These are phyloP conservation scores for Peronospora tabacina DNA, from an alignment of 352 stramenopile species.

Conservation along the genomic window DNA sequence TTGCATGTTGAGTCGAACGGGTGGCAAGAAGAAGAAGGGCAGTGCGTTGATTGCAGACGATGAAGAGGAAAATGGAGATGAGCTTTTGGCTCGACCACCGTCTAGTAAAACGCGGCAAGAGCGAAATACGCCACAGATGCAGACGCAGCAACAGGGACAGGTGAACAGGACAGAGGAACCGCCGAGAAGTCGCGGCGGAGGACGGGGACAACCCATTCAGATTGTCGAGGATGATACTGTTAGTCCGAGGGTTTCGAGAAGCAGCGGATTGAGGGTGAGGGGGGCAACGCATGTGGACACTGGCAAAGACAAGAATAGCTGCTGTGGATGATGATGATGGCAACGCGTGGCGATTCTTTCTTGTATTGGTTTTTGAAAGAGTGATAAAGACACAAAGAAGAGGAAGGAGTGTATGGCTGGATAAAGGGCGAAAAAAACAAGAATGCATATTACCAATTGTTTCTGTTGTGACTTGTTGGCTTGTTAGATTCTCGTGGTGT, in stretches of 20 bases:
- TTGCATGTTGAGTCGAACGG: conserved; percentile 61
- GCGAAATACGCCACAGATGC: conserved; percentile 2
- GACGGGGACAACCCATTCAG: conserved; percentile 48
- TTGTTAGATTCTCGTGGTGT: not conserved
- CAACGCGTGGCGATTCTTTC: conserved; percentile 14
- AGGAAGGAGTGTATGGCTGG: conserved; percentile 5
- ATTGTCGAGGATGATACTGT: conserved; percentile 50
- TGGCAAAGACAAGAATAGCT: conserved; percentile 49
- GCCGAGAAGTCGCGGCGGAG: conserved; percentile 36
- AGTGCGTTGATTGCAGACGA: conserved; percentile 74
- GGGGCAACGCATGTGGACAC: conserved; percentile 42
- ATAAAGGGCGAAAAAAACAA: conserved; percentile 11
- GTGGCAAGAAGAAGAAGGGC: conserved; percentile 72
- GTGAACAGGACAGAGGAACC: conserved; percentile 21
- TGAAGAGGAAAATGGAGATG: conserved; percentile 26
- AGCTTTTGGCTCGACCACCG: conserved; percentile 26
- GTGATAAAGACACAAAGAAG: conserved; percentile 10
- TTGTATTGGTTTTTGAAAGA: conserved; percentile 8
- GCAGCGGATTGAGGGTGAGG: conserved; percentile 38
- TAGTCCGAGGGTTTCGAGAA: conserved; percentile 26
- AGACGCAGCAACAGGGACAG: conserved; percentile 21
- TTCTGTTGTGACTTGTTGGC: not conserved
- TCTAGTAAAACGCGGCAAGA: conserved; percentile 14
- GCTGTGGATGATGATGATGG: conserved; percentile 33
- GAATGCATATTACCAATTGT: conserved; percentile 18